Evolutionary conservation across 345 rosid genomes (phyloP), one percentile per base, ranked within the genome.

Genomic region (Ceriops decandra): DNA sequence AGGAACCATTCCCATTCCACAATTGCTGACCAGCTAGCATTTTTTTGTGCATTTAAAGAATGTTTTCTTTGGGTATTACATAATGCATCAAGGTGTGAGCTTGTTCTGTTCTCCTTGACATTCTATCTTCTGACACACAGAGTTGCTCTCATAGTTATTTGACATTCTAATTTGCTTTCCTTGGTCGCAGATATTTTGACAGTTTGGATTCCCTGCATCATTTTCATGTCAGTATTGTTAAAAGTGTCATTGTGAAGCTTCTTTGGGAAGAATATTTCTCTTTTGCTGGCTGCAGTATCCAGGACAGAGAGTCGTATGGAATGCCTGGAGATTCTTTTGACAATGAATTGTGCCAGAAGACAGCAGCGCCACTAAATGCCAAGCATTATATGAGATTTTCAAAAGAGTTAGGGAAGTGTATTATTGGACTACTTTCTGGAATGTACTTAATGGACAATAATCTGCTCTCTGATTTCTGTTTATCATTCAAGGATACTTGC

Each of bases 11-110:
- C 83, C 58, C 81, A 82, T 74, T 78, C 89, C 61, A 62, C 88
- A 59, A 82, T 63, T 64, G 72, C 77, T 24, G 93, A 85, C 73
- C 85, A 61, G 16, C 73, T 67, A 76, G 81, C 86, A 62, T 89
- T 88, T 80, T 87, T 88, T 71, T 68, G 28, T 38, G 91, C 96
- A 70, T 76, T 88, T 68, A 86, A 75, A 66, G 97, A 95, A 68
- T 95, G 99, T 72, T 89, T 88, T 72, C 76, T 87, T 67, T 95
- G 95, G 96, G 97, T 83, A 68, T 79, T 95, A 71, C 82, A 16
- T 67, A 91, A 88, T 79, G 79, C 87, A 69, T 84, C 95, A 68
- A 86, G 90, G 95, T 89, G 67, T 28, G 80, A 66, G 36, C 49
- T 74, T 36, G 58, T 72, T 5, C 21, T 68, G 4, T 67, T 67